Evolutionary conservation across 768 basidiomycete species (phyloP).

Genomic region (Agaricus subrufescens): DNA sequence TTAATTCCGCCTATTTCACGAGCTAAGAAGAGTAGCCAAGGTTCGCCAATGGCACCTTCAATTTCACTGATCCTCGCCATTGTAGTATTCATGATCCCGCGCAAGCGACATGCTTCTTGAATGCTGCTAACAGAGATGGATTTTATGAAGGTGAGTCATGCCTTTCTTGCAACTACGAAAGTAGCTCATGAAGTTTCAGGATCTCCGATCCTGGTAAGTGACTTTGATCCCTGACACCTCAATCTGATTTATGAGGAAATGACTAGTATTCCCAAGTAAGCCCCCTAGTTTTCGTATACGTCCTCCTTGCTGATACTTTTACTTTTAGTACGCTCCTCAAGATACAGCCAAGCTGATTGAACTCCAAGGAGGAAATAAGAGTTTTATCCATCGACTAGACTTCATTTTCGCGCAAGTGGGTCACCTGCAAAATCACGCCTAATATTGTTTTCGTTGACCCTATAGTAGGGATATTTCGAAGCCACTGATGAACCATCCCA

Average conservation of each 20-base stretch:
- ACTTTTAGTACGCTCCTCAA: conserved; percentile 53
- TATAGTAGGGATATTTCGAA: conserved; percentile 50
- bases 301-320: not conserved
- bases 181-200: conserved; percentile 16
- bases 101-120: conserved; percentile 55
- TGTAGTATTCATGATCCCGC: conserved; percentile 60
- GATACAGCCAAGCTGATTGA: conserved; percentile 58
- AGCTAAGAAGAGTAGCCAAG: conserved; percentile 34
- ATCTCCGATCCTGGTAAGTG: conserved; percentile 54
- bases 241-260: not conserved
- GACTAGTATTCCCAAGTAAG: conserved; percentile 53
- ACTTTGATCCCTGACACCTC: not conserved
- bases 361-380: conserved; percentile 52
- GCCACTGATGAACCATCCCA: conserved; percentile 62
- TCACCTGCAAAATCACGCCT: not conserved
- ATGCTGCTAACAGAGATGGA: conserved; percentile 50
- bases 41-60: conserved; percentile 53
- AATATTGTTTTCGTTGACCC: not conserved
- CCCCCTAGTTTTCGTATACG: too few relatives aligned
- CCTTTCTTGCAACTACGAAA: not conserved
- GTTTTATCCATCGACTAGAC: conserved; percentile 51
- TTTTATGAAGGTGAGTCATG: conserved; percentile 48
- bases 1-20: not conserved
- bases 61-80: conserved; percentile 62
- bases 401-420: conserved; percentile 52